Evolutionary conservation across 805 yeast species (phyloP).

Genomic region (Saccharomycopsis oosterbeekiorum): DNA sequence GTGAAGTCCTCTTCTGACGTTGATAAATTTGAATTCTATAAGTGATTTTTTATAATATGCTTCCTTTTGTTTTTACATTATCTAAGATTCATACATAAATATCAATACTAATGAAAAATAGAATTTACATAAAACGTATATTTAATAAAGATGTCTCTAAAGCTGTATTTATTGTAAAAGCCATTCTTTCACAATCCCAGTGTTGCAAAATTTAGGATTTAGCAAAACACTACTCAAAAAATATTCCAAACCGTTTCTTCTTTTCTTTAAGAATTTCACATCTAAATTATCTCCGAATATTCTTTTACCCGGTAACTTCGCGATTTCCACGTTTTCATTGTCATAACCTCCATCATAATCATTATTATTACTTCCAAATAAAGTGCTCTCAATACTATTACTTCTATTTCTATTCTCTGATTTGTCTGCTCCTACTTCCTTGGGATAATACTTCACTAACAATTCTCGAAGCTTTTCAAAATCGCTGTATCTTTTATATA

Average conservation of each 20-base stretch:
- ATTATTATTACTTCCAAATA: neutral
- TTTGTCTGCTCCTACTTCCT: neutral
- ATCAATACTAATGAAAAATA: neutral
- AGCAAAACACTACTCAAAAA: conserved; percentile 13
- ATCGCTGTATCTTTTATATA: conserved; percentile 17
- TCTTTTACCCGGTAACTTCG: conserved; percentile 13
- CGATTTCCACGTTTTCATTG: conserved; percentile 8
- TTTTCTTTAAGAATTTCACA: conserved; percentile 6
- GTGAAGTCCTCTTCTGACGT: conserved; percentile 93
- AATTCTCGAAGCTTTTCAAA: conserved; percentile 12
- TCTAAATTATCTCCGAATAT: conserved; percentile 13
- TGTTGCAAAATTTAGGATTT: conserved; percentile 13
- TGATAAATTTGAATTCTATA: conserved; percentile 96
- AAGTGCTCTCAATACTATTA: neutral
- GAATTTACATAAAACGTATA: neutral
- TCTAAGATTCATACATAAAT: neutral
- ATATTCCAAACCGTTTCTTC: conserved; percentile 17
- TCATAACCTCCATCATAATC: neutral
- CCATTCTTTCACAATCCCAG: conserved; percentile 15
- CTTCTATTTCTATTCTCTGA: neutral
- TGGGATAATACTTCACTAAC: conserved; percentile 14
- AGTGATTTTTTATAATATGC: conserved; percentile 30
- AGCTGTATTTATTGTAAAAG: neutral
- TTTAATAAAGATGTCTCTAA: neutral
- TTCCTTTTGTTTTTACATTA: neutral